Evolutionary conservation across 495 filamentous ascomycete genomes (phyloP).

Genomic region (Aspergillus affinis): DNA sequence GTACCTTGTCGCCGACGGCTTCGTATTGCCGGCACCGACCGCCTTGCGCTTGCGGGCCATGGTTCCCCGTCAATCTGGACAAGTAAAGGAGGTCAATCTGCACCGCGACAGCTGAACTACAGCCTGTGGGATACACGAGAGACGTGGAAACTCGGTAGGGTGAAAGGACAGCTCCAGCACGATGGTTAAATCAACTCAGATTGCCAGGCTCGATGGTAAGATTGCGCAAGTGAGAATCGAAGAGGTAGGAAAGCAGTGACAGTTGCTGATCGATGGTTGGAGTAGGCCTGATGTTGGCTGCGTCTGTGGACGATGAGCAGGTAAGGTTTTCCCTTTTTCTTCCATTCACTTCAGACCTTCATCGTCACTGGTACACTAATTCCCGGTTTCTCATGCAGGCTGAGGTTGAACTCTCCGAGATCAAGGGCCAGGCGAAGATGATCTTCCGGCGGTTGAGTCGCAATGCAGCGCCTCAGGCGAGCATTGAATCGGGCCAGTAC

Average conservation of each 20-base stretch:
- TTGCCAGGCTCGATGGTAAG: slow-evolving; percentile 88
- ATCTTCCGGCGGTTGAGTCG: slow-evolving; percentile 82
- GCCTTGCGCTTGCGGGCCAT: slow-evolving; percentile 37
- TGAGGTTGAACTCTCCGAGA: slow-evolving; percentile 76
- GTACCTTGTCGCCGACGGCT: slow-evolving; percentile 21
- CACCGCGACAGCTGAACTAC: slow-evolving; percentile 4
- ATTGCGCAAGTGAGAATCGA: not conserved
- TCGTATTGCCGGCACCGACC: slow-evolving; percentile 37
- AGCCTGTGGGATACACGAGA: slow-evolving; percentile 10
- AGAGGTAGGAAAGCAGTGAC: slow-evolving; percentile 1
- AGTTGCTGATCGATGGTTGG: slow-evolving; percentile 26
- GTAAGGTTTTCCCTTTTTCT: slow-evolving; percentile 32
- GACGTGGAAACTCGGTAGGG: slow-evolving; percentile 16
- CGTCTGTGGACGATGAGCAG: slow-evolving; percentile 90
- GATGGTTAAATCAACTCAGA: slow-evolving; percentile 96
- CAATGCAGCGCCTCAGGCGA: slow-evolving; percentile 86
- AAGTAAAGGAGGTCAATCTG: slow-evolving; percentile 9
- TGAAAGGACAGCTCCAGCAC: slow-evolving; percentile 20
- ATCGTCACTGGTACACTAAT: not conserved
- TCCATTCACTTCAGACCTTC: slow-evolving; percentile 1
- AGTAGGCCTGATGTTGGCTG: slow-evolving; percentile 83
- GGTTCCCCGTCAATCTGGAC: slow-evolving; percentile 23
- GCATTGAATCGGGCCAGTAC: slow-evolving; percentile 83
- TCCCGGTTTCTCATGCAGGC: slow-evolving; percentile 39
- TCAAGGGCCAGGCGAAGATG: slow-evolving; percentile 88